These are phyloP conservation scores for Acanthamoeba healyi DNA, from an alignment of 208 protist genomes.

Conservation along the genomic window DNA sequence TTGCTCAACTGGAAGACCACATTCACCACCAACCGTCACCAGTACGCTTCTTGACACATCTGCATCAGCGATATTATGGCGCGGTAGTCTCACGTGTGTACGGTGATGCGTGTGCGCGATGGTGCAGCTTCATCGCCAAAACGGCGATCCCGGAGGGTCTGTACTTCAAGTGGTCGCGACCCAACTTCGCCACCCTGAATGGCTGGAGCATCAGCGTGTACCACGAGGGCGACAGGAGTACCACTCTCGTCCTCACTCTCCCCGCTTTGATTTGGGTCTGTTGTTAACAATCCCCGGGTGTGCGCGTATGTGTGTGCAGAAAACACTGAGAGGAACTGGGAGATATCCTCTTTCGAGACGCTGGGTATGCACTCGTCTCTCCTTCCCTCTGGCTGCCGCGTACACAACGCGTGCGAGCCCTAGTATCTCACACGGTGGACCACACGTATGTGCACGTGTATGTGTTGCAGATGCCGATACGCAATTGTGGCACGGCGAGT, in stretches of 20 bases:
- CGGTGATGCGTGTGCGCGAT: neutral
- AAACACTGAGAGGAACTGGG: too few species aligned
- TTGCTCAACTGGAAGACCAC: neutral
- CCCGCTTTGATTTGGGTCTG: too few species aligned
- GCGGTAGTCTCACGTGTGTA: too few species aligned
- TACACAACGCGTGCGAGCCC: too few species aligned
- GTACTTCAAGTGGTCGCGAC: neutral
- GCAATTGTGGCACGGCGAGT: neutral
- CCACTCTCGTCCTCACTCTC: neutral
- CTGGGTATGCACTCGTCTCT: neutral
- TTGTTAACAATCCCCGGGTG: neutral
- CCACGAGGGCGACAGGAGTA: neutral
- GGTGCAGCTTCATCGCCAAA: neutral
- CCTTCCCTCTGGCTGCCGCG: too few species aligned
- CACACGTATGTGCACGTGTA: too few species aligned
- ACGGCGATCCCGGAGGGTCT: neutral
- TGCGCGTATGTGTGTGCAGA: neutral
- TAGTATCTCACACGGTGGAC: too few species aligned
- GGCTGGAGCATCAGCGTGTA: neutral
- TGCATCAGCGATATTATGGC: too few species aligned
- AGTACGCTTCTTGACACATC: neutral
- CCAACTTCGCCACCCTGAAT: neutral
- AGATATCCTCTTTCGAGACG: neutral
- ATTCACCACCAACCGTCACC: neutral
- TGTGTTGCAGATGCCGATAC: neutral